Evolutionary conservation across 83 land plant species (phyloP).

Genomic region (Isoetes engelmannii): DNA sequence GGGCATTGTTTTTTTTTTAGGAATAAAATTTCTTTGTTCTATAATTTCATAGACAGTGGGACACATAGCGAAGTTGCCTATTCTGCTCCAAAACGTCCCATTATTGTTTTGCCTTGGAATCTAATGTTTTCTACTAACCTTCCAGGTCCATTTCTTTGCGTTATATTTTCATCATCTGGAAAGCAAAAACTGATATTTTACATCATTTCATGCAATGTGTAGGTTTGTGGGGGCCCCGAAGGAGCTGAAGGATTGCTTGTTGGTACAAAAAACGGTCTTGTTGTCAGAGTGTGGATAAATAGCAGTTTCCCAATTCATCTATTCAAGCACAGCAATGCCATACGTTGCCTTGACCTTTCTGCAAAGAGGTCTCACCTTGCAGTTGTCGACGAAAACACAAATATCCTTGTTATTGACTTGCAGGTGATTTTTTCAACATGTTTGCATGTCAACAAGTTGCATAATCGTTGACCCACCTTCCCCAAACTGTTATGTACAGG

Average conservation of each 20-base stretch:
- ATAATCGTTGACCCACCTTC: no score
- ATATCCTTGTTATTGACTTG: constrained; percentile 28
- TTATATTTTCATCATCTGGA: not conserved
- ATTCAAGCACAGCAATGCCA: constrained; percentile 29
- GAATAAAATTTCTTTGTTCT: no score
- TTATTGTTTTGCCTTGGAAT: no score
- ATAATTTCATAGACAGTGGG: no score
- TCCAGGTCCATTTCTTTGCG: not conserved
- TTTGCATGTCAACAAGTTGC: no score
- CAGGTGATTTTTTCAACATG: constrained; percentile 16
- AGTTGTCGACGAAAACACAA: constrained; percentile 33
- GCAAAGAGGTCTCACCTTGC: constrained; percentile 26
- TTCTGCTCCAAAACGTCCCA: no score
- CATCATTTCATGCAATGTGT: not conserved
- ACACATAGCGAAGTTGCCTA: no score
- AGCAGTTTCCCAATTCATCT: constrained; percentile 23
- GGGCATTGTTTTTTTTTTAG: no score
- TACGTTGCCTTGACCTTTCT: constrained; percentile 41
- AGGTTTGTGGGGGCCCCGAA: constrained; percentile 39
- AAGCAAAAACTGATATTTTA: not conserved
- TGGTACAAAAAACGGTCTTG: constrained; percentile 35
- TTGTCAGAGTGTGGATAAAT: constrained; percentile 34
- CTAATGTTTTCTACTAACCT: no score
- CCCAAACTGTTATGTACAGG: no score
- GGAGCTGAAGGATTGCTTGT: constrained; percentile 34